These are phyloP conservation scores for Vararia minispora DNA, from an alignment of 768 basidiomycete genomes.

Conservation along the genomic window DNA sequence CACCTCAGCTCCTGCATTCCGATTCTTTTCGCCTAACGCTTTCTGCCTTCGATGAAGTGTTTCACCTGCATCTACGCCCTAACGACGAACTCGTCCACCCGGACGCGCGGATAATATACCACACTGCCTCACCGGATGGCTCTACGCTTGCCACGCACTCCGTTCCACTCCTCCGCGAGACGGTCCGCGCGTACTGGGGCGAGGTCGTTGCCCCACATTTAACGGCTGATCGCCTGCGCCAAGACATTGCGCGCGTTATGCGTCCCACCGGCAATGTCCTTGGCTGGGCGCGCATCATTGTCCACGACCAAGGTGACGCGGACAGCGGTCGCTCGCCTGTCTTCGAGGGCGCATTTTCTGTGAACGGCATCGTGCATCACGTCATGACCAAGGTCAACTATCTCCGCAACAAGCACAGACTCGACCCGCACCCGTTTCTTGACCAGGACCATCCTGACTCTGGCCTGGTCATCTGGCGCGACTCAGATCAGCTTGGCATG, in stretches of 20 bases:
- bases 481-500: too few species aligned
- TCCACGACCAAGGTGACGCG: constrained; percentile 49
- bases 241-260: constrained; percentile 48
- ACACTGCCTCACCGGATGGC: constrained; percentile 40
- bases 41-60: constrained; percentile 52
- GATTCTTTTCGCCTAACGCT: constrained; percentile 65
- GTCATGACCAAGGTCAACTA: constrained; percentile 64
- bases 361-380: constrained; percentile 57
- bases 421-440: constrained; percentile 40
- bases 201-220: constrained; percentile 56
- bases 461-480: constrained; percentile 62
- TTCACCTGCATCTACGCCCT: constrained; percentile 65
- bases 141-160: constrained; percentile 37
- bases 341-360: constrained; percentile 70
- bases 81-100: constrained; percentile 74
- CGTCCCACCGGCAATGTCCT: constrained; percentile 34
- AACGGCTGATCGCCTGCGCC: constrained; percentile 43
- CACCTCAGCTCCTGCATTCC: constrained; percentile 46
- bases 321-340: constrained; percentile 36
- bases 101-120: constrained; percentile 61
- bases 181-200: constrained; percentile 61
- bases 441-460: constrained; percentile 33
- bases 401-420: constrained; percentile 42
- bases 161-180: constrained; percentile 50
- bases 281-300: constrained; percentile 73